These are phyloP conservation scores for Mycosarcoma maydis DNA, from an alignment of 1,284 basidiomycete genomes.

Conservation along the genomic window DNA sequence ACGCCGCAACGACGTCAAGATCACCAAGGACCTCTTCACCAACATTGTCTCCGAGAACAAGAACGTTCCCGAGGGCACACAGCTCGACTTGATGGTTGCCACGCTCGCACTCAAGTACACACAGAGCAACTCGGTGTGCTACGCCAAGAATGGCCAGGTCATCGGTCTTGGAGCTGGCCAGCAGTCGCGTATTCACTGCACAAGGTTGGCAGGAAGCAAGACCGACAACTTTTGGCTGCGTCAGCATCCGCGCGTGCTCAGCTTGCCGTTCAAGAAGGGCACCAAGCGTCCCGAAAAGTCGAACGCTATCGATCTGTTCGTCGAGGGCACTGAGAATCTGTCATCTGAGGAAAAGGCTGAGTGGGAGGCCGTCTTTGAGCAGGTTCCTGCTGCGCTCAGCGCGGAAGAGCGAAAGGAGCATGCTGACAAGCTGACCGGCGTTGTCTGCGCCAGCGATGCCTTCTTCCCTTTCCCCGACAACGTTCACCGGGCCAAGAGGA, in stretches of 20 bases:
- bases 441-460: conserved; percentile 92
- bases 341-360: conserved; percentile 77
- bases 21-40: conserved; percentile 81
- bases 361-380: conserved; percentile 90
- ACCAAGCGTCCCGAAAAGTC: conserved; percentile 97
- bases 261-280: conserved; percentile 94
- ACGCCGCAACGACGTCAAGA: conserved; percentile 88
- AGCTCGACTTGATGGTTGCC: conserved; percentile 70
- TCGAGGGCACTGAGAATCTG: conserved; percentile 74
- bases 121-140: conserved; percentile 98
- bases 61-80: conserved; percentile 68
- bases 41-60: conserved; percentile 90
- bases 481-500: conserved; percentile 89
- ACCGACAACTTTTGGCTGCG: conserved; percentile 99
- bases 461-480: conserved; percentile 99
- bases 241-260: conserved; percentile 90
- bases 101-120: conserved; percentile 98
- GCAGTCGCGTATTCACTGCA: conserved; percentile 99
- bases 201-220: conserved; percentile 93
- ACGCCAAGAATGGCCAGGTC: conserved; percentile 90
- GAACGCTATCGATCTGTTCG: conserved; percentile 97
- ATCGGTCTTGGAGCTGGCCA: conserved; percentile 97
- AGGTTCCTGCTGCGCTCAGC: conserved; percentile 76
- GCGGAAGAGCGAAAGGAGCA: conserved; percentile 74
- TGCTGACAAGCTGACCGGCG: conserved; percentile 71